Conservation (phyloP, 148 eudicot species). For the Diospyros kaki region DNA sequence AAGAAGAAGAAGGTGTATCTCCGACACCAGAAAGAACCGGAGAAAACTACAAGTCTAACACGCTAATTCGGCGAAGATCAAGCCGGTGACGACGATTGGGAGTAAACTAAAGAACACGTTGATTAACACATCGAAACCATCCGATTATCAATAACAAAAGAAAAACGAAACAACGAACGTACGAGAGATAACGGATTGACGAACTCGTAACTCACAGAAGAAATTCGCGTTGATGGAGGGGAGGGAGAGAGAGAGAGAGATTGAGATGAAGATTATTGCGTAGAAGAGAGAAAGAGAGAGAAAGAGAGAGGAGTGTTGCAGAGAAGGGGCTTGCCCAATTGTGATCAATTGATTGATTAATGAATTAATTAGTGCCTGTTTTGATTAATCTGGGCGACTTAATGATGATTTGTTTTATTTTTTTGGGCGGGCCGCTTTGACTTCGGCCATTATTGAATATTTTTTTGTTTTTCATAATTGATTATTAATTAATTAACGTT, state of each 20-base stretch:
- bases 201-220: slow-evolving; percentile 11
- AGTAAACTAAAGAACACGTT: neutral
- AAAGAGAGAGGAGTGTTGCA: neutral
- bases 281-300: neutral
- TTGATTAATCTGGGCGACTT: no score
- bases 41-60: neutral
- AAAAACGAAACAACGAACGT: neutral
- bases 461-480: no score
- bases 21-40: no score
- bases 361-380: no score
- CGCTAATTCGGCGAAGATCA: neutral
- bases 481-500: no score
- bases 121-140: neutral
- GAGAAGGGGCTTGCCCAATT: neutral
- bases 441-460: no score
- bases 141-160: neutral
- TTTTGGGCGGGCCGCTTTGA: no score
- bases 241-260: neutral
- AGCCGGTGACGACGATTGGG: neutral
- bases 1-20: neutral
- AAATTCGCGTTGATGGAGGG: neutral
- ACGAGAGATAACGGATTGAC: neutral
- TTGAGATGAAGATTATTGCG: neutral
- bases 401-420: no score
- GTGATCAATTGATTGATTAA: no score